A percentile compares a stretch with the other conserved stretches of the same genome.
These are phyloP conservation scores for Primulina huaijiensis DNA, from an alignment of 257 asterid genomes.

Conservation along the genomic window DNA sequence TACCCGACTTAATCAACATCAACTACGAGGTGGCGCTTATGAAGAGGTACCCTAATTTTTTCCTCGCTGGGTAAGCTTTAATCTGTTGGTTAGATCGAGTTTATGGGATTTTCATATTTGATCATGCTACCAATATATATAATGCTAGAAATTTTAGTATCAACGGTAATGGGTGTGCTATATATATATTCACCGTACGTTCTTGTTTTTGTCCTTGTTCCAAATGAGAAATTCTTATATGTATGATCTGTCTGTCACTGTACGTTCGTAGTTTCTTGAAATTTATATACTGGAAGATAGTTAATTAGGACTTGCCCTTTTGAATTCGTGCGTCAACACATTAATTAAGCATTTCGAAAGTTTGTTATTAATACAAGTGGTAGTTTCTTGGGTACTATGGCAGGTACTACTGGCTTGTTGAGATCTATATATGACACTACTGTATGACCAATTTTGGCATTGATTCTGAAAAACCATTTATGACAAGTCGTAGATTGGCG, in stretches of 20 bases:
- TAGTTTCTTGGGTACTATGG: constrained; percentile 22
- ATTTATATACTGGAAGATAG: not conserved
- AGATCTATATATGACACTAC: constrained; percentile 9
- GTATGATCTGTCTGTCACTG: not conserved
- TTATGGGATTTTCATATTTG: constrained; percentile 16
- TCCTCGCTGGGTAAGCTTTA: constrained; percentile 18
- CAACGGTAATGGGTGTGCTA: constrained; percentile 8
- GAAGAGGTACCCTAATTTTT: constrained; percentile 6
- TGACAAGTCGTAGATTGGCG: constrained; percentile 42
- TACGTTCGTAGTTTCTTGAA: too few relatives aligned
- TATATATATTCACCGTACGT: constrained; percentile 26
- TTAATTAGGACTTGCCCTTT: not conserved
- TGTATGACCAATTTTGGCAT: constrained; percentile 19
- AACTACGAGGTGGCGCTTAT: constrained; percentile 9
- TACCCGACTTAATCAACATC: constrained; percentile 12
- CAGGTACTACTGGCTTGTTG: constrained; percentile 16
- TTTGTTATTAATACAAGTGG: constrained; percentile 19
- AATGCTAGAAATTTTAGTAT: not conserved
- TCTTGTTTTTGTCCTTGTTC: constrained; percentile 3
- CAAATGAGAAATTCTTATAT: not conserved
- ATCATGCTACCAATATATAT: not conserved
- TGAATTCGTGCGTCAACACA: not conserved
- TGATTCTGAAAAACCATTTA: constrained; percentile 29
- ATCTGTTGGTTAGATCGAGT: not conserved
- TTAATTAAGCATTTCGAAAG: not conserved